phyloP scores from a whole-genome alignment of 129 eudicot species.

The Solidago caesia region DNA sequence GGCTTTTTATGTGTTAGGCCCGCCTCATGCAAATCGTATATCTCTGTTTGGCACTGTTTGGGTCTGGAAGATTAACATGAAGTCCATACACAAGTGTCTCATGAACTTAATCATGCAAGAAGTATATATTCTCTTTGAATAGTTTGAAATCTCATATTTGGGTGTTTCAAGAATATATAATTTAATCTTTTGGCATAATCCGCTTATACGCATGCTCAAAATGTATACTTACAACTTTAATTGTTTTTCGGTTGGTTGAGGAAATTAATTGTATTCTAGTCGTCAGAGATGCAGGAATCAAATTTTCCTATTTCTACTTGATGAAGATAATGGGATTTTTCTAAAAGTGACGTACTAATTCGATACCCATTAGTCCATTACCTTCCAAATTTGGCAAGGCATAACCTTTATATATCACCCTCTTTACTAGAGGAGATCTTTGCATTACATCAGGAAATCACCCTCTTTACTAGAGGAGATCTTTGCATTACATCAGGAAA shows the following conservation, averaged over 20 bases:
- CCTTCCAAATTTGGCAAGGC: conserved; percentile 6
- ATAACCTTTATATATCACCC: conserved; percentile 6
- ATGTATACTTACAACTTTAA: background rate
- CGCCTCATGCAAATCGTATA: conserved; percentile 20
- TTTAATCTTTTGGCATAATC: no score
- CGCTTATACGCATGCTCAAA: no score
- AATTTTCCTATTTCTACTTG: conserved; percentile 8
- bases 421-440: no score
- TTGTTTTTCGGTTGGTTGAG: background rate
- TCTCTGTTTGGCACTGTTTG: conserved; percentile 19
- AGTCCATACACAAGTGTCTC: conserved; percentile 33
- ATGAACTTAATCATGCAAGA: conserved; percentile 25
- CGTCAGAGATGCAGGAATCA: background rate
- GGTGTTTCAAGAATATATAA: no score
- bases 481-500: no score
- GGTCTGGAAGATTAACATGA: conserved; percentile 20
- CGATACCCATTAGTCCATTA: background rate
- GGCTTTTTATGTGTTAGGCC: conserved; percentile 16
- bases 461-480: no score
- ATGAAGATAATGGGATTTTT: background rate
- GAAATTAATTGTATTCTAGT: background rate
- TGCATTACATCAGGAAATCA: no score
- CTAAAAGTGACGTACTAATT: background rate
- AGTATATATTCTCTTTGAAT: conserved; percentile 29
- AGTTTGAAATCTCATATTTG: no score